Conservation (phyloP, 306 rosid genomes). For the Malus sylvestris region DNA sequence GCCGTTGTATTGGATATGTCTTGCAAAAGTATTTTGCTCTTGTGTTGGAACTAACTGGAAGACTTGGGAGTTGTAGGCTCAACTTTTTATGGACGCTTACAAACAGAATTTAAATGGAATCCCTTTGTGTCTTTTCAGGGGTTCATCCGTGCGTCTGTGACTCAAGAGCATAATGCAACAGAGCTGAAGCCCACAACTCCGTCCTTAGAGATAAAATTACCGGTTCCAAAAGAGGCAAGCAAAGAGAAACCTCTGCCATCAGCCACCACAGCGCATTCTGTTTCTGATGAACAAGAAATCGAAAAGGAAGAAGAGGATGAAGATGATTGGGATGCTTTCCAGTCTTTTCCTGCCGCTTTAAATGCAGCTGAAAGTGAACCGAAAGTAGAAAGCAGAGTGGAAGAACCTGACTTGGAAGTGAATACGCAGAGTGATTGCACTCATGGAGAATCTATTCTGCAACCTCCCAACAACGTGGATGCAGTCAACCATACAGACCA, state of each 20-base stretch:
- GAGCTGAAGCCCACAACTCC: conserved; percentile 39
- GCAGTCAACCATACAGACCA: background rate
- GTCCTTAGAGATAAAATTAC: conserved; percentile 59
- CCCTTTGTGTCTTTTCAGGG: conserved; percentile 38
- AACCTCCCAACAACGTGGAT: conserved; percentile 13
- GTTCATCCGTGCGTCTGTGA: conserved; percentile 83
- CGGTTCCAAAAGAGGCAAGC: conserved; percentile 33
- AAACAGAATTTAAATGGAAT: background rate
- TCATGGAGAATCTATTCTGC: conserved; percentile 27
- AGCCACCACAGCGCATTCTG: conserved; percentile 9
- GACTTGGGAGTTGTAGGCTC: background rate
- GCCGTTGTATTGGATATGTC: background rate
- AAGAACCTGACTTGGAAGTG: conserved; percentile 25
- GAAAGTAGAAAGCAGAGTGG: conserved; percentile 19
- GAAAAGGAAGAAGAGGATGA: conserved; percentile 37
- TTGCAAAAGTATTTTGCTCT: background rate
- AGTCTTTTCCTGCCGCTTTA: conserved; percentile 70
- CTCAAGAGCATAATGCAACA: conserved; percentile 46
- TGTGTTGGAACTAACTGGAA: background rate
- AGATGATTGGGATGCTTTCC: conserved; percentile 94
- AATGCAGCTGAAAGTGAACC: conserved; percentile 41
- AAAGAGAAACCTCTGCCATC: conserved; percentile 33
- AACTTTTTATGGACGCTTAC: background rate
- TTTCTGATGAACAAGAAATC: conserved; percentile 20
- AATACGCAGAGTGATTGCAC: conserved; percentile 14